Evolutionary conservation across 257 asterid species (phyloP), one percentile per base, ranked within the genome.

Genomic region (Solanum pimpinellifolium): DNA sequence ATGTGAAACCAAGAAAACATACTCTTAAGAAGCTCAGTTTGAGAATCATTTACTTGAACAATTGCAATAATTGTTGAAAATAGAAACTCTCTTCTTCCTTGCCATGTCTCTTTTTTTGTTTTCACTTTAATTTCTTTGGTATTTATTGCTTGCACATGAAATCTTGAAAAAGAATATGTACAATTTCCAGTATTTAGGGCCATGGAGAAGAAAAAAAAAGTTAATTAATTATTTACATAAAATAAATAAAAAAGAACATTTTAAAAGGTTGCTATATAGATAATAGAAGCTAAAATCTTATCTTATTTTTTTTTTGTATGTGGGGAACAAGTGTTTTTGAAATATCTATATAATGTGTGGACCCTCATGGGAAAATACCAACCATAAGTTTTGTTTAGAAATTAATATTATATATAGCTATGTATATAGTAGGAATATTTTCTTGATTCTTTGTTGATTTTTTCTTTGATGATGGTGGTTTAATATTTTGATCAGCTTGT

Each of bases 21-120:
- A 94, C 99, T 91, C 4, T 92, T 89, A 70, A 96, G 97, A 85
- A 95, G 98, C 73, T 93, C 91, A n/a, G 98, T 91, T 89, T 65
- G 87, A 87, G 99, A 95, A 87, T 93, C 98, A 27, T 86, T 68
- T 47, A 59, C 83, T 78, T 85, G 86, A 60, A 31, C 39, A 47
- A 77, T 46, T 84, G 75, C 88, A 87, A 87, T 56, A 83, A 73
- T 82, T 52, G 93, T 88, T 21, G 98, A 90, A 86, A 92, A 81
- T 47, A 95, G 90, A 72, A 93, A 87, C 23, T 88, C 91, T 91
- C 98, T 92, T 83, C 98, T 93, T 70, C 95, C 93, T 42, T 76
- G 83, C 46, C 77, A 89, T 29, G n/a, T 66, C 1, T 84, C 78
- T 49, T 21, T 75, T 89, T 77, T 87, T 44, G 90, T 59, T 70